Base-by-base conservation (phyloP, 2,329 filamentous ascomycete genomes). In the Penicillium sp. region DNA sequence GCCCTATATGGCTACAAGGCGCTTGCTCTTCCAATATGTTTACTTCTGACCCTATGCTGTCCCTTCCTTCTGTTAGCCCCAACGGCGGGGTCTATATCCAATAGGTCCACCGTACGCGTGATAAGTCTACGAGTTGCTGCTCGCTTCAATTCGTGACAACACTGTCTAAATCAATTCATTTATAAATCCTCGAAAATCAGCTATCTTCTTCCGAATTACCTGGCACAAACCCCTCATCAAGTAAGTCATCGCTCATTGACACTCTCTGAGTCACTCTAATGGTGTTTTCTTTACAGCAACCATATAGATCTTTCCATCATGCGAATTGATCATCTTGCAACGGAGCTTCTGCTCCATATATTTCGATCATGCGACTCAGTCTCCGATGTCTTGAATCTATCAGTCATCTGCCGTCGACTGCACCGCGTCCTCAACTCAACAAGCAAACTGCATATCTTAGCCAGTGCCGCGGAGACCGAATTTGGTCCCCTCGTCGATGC, bases 401-500 rank as follows among this genome's bases (percentile, higher is more conserved):
- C 77, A 17, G 69, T 74, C 13, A 77, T 78, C 47, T 80, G 75
- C 55, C 76, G 72, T 52, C 77, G 77, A 48, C 75, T 82, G 55
- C 72, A 73, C 58, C 64, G 66, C 47, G 72, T 82, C 53, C 78
- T 76, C 56, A 63, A 71, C 17, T 75, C 73, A 10, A 77, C 77
- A 41, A 77, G 77, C 59, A 77, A 77, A 56, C 69, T 82, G 17
- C 59, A 71, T 45, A 78, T 82, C 46, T 73, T 83, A 47, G 71
- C 74, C 51, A 61, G 69, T 44, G 77, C 73, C 24, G 76, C 76
- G 24, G 77, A 82, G 59, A 62, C 67, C 29, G 76, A 83, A 60
- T 80, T 76, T 56, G 79, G 80, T 0, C 80, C 80, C 2, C 63
- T 82, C 13, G 59, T 77, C 49, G 79, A 82, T 61, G 75, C 79